Conservation (phyloP, 345 rosid species). For the Syzygium jambos region DNA sequence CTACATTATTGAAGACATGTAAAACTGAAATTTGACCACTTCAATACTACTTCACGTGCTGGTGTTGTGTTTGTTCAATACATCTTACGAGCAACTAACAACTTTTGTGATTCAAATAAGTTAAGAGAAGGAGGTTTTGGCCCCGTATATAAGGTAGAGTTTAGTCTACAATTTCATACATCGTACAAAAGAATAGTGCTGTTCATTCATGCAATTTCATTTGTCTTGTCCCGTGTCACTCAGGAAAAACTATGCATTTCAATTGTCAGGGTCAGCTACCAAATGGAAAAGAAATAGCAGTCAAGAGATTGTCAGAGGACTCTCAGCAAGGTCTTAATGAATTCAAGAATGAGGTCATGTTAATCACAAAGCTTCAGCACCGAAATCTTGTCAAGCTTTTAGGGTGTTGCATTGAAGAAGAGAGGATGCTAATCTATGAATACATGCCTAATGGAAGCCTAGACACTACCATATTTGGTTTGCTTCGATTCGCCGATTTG, state of each 20-base stretch:
- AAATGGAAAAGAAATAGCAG: constrained; percentile 6
- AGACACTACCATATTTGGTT: constrained; percentile 2
- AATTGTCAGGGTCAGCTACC: not conserved
- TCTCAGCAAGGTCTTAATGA: not conserved
- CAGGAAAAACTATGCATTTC: not conserved
- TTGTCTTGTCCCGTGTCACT: not conserved
- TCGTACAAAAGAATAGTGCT: not conserved
- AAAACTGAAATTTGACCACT: too few species aligned
- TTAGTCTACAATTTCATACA: not conserved
- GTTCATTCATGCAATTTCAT: not conserved
- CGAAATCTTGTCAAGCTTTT: constrained; percentile 12
- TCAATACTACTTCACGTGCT: too few species aligned
- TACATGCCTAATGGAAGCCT: constrained; percentile 14
- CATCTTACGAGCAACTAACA: not conserved
- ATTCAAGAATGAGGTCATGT: not conserved
- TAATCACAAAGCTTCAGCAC: constrained; percentile 6
- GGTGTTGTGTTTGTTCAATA: too few species aligned
- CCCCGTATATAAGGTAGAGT: not conserved
- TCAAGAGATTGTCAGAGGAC: constrained; percentile 3
- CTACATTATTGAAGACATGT: too few species aligned
- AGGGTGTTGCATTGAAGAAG: constrained; percentile 12
- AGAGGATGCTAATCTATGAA: constrained; percentile 12
- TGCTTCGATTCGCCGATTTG: not conserved
- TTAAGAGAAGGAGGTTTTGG: constrained; percentile 4
- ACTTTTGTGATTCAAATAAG: not conserved